phyloP scores from a whole-genome alignment of 768 basidiomycete genomes.

The Glaciozyma antarctica region DNA sequence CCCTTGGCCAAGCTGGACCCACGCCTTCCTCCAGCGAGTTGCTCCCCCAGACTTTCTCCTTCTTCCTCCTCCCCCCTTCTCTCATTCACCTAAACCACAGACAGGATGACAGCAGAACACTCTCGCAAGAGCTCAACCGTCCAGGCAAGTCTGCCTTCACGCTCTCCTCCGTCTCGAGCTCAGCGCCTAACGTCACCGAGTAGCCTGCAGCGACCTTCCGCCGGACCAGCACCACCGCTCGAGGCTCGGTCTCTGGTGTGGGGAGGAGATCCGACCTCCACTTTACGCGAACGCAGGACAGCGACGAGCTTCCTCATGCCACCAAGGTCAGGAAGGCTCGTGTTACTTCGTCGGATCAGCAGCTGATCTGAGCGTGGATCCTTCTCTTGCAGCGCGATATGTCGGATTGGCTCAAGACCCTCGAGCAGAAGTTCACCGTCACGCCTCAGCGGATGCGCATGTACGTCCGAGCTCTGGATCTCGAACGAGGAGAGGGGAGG shows the following conservation, averaged over 20 bases:
- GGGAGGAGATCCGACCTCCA: constrained; percentile 17
- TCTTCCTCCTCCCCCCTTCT: too few species aligned
- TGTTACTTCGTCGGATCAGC: constrained; percentile 18
- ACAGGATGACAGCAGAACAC: too few species aligned
- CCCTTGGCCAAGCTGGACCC: too few species aligned
- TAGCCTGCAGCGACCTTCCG: neutral
- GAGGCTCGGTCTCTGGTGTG: constrained; percentile 24
- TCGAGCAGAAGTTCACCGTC: constrained; percentile 52
- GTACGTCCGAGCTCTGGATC: constrained; percentile 3
- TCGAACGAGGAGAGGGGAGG: neutral
- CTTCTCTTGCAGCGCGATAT: constrained; percentile 23
- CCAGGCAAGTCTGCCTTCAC: too few species aligned
- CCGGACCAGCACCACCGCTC: constrained; percentile 8
- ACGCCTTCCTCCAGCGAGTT: too few species aligned
- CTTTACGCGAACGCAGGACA: constrained; percentile 34
- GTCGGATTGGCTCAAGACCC: constrained; percentile 28
- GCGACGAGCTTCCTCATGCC: constrained; percentile 76
- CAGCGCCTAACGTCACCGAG: too few species aligned
- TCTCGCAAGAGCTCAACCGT: too few species aligned
- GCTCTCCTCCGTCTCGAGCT: too few species aligned
- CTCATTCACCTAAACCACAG: too few species aligned
- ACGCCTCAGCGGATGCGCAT: constrained; percentile 79
- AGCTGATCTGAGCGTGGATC: neutral
- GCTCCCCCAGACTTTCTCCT: too few species aligned
- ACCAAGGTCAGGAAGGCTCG: constrained; percentile 65